Percentiles rank a stretch among this genome's conserved stretches.
Conservation (phyloP, 305 asterid genomes). For the Rubia balearica region DNA sequence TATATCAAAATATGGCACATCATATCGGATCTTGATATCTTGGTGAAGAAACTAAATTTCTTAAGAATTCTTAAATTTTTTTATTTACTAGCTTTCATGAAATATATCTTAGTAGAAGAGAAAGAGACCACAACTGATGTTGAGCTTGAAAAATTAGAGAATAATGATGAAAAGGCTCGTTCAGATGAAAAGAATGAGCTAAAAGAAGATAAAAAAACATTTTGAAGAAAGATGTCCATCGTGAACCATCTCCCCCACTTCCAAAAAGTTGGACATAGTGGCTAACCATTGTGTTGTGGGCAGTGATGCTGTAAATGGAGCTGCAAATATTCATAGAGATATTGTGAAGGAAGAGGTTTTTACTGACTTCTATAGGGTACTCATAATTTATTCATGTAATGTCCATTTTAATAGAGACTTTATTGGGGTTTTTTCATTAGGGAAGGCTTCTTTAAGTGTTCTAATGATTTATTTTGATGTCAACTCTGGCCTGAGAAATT, state of each 20-base stretch:
- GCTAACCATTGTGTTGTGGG: conserved; percentile 90
- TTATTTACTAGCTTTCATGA: conserved; percentile 59
- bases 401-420: neutral
- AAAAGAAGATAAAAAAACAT: conserved; percentile 25
- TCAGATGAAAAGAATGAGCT: conserved; percentile 27
- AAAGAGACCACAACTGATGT: conserved; percentile 26
- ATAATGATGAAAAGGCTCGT: conserved; percentile 18
- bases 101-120: conserved; percentile 41
- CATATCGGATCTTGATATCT: conserved; percentile 35
- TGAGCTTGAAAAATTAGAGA: conserved; percentile 20
- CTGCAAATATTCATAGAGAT: conserved; percentile 86
- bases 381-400: conserved; percentile 4
- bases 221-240: conserved; percentile 25
- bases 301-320: conserved; percentile 92
- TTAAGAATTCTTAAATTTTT: conserved; percentile 84
- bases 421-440: conserved; percentile 6
- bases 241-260: conserved; percentile 34
- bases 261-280: conserved; percentile 72
- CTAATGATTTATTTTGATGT: conserved; percentile 13
- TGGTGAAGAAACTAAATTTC: conserved; percentile 50
- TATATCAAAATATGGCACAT: conserved; percentile 56
- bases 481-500: conserved; percentile 90
- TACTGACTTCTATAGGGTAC: conserved; percentile 74
- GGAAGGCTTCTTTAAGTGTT: neutral
- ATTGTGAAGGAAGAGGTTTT: conserved; percentile 83